Percentiles rank a stretch among this genome's conserved stretches.
Conservation (phyloP, 1,284 basidiomycete species). For the Caloboletus firmus region DNA sequence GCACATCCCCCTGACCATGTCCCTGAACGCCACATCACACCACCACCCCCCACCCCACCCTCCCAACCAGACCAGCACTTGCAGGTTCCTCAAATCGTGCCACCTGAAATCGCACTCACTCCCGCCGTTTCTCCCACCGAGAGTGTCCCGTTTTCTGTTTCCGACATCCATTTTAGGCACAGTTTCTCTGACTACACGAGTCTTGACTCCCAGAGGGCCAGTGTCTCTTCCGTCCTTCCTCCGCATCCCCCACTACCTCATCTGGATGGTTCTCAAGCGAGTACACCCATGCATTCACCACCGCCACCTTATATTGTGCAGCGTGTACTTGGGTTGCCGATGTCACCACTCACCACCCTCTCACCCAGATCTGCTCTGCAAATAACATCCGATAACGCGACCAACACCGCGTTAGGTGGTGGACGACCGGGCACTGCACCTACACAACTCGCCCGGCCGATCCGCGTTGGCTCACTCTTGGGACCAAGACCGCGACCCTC, state of each 20-base stretch:
- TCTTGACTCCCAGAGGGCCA: slow-evolving; percentile 40
- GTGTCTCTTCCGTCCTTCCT: slow-evolving; percentile 42
- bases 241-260: slow-evolving; percentile 54
- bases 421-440: slow-evolving; percentile 13
- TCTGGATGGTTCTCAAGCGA: slow-evolving; percentile 22
- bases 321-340: slow-evolving; percentile 31
- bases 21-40: slow-evolving; percentile 13
- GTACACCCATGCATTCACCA: slow-evolving; percentile 12
- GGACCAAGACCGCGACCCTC: slow-evolving; percentile 33
- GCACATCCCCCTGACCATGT: slow-evolving; percentile 35
- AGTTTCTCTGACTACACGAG: slow-evolving; percentile 49
- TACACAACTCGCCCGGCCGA: not conserved
- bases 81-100: slow-evolving; percentile 14
- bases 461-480: slow-evolving; percentile 28
- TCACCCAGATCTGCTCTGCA: not conserved
- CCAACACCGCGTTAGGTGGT: not conserved
- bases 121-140: slow-evolving; percentile 56
- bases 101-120: slow-evolving; percentile 27
- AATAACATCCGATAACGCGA: not conserved
- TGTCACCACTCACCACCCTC: slow-evolving; percentile 24
- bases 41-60: slow-evolving; percentile 8
- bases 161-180: slow-evolving; percentile 63
- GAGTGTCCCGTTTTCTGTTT: slow-evolving; percentile 66
- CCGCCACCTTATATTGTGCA: slow-evolving; percentile 35
- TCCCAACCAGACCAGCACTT: slow-evolving; percentile 7